Evolutionary conservation across 768 basidiomycete species (phyloP).

Genomic region (Lactarius tabidus): DNA sequence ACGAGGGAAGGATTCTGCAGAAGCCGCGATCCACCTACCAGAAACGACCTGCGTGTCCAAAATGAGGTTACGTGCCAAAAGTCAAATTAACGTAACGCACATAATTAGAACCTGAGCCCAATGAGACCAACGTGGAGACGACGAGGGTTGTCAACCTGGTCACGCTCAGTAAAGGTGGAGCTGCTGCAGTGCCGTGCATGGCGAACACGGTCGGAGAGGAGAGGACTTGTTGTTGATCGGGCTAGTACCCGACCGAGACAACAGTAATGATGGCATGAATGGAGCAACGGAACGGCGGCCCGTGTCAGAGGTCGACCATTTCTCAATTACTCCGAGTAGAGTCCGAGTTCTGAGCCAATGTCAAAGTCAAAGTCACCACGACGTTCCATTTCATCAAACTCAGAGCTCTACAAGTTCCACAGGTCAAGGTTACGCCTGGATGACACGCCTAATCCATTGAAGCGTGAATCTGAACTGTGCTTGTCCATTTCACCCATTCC

Average conservation of each 20-base stretch:
- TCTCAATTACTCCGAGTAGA: neutral
- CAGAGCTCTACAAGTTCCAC: conserved; percentile 26
- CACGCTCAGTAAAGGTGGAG: neutral
- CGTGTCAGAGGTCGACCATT: neutral
- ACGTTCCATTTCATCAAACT: conserved; percentile 4
- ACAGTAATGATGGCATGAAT: neutral
- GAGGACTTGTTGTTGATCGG: neutral
- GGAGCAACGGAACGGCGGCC: neutral
- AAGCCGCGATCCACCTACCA: conserved; percentile 29
- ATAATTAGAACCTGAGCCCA: conserved; percentile 72
- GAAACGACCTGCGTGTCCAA: conserved; percentile 35
- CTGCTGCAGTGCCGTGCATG: conserved; percentile 1
- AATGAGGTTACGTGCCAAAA: neutral
- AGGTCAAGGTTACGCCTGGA: conserved; percentile 21
- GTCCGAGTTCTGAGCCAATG: neutral
- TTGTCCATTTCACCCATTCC: neutral
- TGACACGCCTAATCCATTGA: conserved; percentile 25
- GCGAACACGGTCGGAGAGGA: neutral
- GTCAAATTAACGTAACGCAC: conserved; percentile 38
- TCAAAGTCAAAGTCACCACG: neutral
- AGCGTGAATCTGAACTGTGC: conserved; percentile 23
- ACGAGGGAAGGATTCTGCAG: neutral
- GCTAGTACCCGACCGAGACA: neutral
- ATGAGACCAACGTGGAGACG: conserved; percentile 54
- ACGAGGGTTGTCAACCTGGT: conserved; percentile 34